Evolutionary conservation across 225 moss, liverwort and hornwort genomes (phyloP).

Genomic region (Straminergon stramineum): DNA sequence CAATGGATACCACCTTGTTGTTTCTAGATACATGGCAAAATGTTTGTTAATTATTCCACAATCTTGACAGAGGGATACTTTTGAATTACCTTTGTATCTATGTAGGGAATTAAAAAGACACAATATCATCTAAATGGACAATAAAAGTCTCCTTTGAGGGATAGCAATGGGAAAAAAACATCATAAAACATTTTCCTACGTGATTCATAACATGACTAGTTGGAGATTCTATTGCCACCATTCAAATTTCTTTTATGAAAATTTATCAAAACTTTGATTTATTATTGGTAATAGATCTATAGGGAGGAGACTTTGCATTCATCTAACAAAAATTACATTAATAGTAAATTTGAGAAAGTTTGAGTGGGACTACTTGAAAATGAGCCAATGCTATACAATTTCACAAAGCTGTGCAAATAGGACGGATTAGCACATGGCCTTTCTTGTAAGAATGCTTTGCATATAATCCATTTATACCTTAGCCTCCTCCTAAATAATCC

Average conservation of each 20-base stretch:
- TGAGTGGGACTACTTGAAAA: neutral
- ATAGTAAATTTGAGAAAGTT: neutral
- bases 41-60: neutral
- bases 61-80: too few relatives aligned
- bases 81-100: neutral
- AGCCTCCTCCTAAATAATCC: too few relatives aligned
- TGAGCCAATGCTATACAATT: accelerated
- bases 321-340: neutral
- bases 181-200: neutral
- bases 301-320: neutral
- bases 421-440: accelerated
- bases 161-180: neutral
- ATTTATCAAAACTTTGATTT: neutral
- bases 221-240: neutral
- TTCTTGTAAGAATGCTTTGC: too few relatives aligned
- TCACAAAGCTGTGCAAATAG: neutral
- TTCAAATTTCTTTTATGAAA: neutral
- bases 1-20: accelerated
- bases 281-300: neutral
- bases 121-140: neutral
- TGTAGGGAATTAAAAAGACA: neutral
- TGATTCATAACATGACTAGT: neutral
- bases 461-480: too few relatives aligned
- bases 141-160: too few relatives aligned
- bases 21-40: neutral